These are phyloP conservation scores for Diaporthe vaccinii DNA, from an alignment of 2,329 filamentous ascomycete species.

Conservation along the genomic window DNA sequence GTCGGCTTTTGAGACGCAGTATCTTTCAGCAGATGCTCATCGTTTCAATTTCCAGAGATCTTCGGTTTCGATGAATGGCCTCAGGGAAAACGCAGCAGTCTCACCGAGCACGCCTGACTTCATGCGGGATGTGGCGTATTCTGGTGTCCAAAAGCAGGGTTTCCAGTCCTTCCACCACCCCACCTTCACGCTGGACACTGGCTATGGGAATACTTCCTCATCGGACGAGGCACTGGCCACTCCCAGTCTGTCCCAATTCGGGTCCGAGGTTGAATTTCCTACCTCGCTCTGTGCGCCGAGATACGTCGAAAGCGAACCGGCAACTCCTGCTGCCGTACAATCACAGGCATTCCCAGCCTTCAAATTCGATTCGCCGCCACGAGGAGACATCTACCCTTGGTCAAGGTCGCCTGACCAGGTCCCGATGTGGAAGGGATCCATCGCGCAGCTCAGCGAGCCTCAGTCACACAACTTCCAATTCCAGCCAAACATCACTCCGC, in stretches of 20 bases:
- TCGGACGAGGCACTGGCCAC: constrained; percentile 65
- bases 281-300: constrained; percentile 56
- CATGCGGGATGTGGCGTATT: constrained; percentile 47
- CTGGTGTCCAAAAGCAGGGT: constrained; percentile 22
- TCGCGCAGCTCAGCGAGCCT: constrained; percentile 45
- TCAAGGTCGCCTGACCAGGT: constrained; percentile 38
- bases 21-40: constrained; percentile 47
- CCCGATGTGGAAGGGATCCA: constrained; percentile 34
- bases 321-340: constrained; percentile 58
- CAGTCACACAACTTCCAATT: constrained; percentile 61
- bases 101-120: constrained; percentile 57
- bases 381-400: constrained; percentile 53
- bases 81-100: constrained; percentile 55
- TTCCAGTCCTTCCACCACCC: constrained; percentile 44
- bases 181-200: constrained; percentile 49
- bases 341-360: constrained; percentile 51
- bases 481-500: constrained; percentile 60
- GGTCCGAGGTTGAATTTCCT: constrained; percentile 61
- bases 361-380: constrained; percentile 67
- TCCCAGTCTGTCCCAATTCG: constrained; percentile 59
- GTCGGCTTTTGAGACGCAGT: constrained; percentile 38
- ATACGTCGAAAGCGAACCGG: constrained; percentile 64
- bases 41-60: constrained; percentile 43
- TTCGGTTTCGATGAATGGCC: constrained; percentile 43
- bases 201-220: constrained; percentile 51